Evolutionary conservation across 1,284 basidiomycete species (phyloP), one percentile per base, ranked within the genome.

Genomic region (Athelia sp.): DNA sequence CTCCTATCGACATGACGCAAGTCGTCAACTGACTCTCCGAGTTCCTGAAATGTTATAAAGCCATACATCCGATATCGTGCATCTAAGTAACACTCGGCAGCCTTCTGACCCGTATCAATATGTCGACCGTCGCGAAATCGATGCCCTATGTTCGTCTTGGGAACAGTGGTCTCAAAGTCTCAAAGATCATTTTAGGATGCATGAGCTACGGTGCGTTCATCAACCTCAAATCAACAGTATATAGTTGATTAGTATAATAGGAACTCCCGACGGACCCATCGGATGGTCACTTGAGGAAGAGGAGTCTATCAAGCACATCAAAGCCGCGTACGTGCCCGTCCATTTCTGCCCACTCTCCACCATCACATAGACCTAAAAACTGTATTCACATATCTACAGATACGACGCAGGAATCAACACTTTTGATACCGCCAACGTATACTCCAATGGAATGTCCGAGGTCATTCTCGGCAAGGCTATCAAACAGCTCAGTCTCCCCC

Each of bases 381-480:
- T n/a, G 24, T 40, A 32, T 15, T 46, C 38, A 14, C 49, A 23
- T 32, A 40, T 15, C 43, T 35, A 18, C 48, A 79, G 78, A n/a
- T 80, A 78, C 53, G 75, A 79, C 29, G 71, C 74, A 8, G 84
- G 85, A 10, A 82, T 87, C 54, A 77, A 85, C 60, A 78, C 83
- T 0, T 87, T 87, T 50, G 85, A 87, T 55, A 87, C 84, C 0
- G 81, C 76, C 3, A 72, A 82, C 58, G 78, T 76, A 54, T 91
- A 91, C 61, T 83, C 81, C 2, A 81, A 84, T 55, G 89, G 88
- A 4, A 64, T 73, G 17, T 85, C 81, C 1, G 91, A 93, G 64
- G 62, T 78, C 22, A 79, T 90, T 53, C 73, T 93, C 32, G 90
- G 91, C 4, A 85, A 86, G 56, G 90, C 87, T 1, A 84, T 94